Evolutionary conservation across 140 eudicot genomes (phyloP).

Genomic region (Senecio squalidus): DNA sequence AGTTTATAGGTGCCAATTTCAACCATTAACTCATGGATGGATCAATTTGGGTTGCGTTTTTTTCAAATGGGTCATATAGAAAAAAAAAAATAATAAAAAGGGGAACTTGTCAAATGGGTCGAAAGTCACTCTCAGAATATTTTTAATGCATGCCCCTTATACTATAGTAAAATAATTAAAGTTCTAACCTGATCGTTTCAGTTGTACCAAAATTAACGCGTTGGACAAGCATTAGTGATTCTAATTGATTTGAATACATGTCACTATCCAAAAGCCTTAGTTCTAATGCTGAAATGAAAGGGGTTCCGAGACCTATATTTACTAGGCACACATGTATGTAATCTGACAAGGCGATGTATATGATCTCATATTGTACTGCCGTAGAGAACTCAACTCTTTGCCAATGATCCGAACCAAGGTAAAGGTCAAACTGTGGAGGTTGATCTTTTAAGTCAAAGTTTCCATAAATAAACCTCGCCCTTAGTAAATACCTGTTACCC

Average conservation of each 20-base stretch:
- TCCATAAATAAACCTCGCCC: conserved; percentile 25
- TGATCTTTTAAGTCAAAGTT: conserved; percentile 24
- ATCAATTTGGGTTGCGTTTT: no score
- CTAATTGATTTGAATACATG: conserved; percentile 14
- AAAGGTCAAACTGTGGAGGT: conserved; percentile 28
- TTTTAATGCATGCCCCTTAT: not conserved
- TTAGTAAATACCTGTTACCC: conserved; percentile 14
- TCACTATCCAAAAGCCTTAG: conserved; percentile 24
- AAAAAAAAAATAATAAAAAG: no score
- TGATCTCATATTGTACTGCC: conserved; percentile 3
- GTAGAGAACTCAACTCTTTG: not conserved
- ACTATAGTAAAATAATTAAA: not conserved
- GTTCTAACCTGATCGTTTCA: conserved; percentile 16
- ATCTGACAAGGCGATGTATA: conserved; percentile 24
- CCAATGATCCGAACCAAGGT: conserved; percentile 39
- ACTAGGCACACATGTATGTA: conserved; percentile 35
- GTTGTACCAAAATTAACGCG: conserved; percentile 16
- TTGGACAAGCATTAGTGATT: conserved; percentile 5
- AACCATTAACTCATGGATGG: no score
- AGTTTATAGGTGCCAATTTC: no score
- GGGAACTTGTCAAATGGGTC: no score
- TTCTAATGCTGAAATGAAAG: conserved; percentile 36
- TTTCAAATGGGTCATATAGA: no score
- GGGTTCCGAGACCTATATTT: conserved; percentile 24
- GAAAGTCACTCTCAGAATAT: not conserved